These are phyloP conservation scores for Cystobasidium sp. DNA, from an alignment of 1,284 basidiomycete genomes.

Conservation along the genomic window DNA sequence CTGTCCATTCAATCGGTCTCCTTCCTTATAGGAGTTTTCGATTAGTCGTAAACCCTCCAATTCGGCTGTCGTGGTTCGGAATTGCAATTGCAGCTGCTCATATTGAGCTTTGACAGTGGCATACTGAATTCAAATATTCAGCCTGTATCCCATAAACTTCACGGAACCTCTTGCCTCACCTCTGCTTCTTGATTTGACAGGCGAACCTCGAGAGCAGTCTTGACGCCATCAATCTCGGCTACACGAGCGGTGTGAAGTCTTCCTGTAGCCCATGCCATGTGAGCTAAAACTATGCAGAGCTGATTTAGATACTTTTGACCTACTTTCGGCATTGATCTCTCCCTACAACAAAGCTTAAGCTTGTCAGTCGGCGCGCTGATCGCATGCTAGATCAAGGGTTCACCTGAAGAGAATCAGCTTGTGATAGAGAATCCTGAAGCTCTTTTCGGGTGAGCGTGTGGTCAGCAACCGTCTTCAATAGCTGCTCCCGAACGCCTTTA, in stretches of 20 bases:
- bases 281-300: background rate
- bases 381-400: too few species aligned
- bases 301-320: background rate
- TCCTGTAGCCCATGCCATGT: background rate
- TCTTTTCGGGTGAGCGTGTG: too few species aligned
- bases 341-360: background rate
- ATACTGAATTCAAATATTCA: background rate
- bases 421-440: background rate
- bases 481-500: too few species aligned
- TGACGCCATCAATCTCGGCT: background rate
- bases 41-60: background rate
- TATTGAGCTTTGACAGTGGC: background rate
- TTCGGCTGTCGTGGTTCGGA: too few species aligned
- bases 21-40: slow-evolving; percentile 10
- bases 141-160: too few species aligned
- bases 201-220: background rate
- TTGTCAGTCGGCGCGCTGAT: background rate
- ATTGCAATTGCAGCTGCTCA: background rate
- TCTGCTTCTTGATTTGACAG: background rate
- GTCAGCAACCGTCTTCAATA: too few species aligned
- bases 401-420: background rate
- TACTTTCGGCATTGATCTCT: background rate
- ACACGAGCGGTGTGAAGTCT: background rate
- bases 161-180: background rate
- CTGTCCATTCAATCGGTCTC: slow-evolving; percentile 5